Evolutionary conservation across 2,329 filamentous ascomycete genomes (phyloP).

Genomic region (Alternaria brassicae): DNA sequence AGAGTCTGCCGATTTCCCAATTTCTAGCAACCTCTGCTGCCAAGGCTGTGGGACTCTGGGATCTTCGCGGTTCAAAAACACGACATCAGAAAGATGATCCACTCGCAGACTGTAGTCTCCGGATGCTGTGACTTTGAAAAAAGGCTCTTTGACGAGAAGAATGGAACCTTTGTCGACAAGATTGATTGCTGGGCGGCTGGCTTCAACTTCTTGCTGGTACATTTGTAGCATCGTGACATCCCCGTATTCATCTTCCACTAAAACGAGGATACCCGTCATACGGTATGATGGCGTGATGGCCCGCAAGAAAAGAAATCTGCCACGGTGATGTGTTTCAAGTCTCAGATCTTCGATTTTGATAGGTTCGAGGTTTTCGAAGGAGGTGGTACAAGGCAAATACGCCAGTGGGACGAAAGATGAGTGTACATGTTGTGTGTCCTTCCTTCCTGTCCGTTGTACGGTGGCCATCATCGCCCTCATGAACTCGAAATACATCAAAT

Average conservation of each 20-base stretch:
- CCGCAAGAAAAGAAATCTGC: slow-evolving; percentile 45
- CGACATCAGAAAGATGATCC: slow-evolving; percentile 61
- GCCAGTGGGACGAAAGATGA: slow-evolving; percentile 27
- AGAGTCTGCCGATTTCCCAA: slow-evolving; percentile 8
- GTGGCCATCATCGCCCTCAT: slow-evolving; percentile 11
- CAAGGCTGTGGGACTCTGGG: slow-evolving; percentile 52
- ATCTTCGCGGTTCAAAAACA: slow-evolving; percentile 49
- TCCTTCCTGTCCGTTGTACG: neutral
- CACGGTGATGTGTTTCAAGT: slow-evolving; percentile 53
- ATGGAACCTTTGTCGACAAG: slow-evolving; percentile 43
- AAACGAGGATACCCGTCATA: slow-evolving; percentile 14
- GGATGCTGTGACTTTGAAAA: slow-evolving; percentile 53
- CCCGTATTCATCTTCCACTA: slow-evolving; percentile 18
- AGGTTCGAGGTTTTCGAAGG: slow-evolving; percentile 18
- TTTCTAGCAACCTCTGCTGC: slow-evolving; percentile 23
- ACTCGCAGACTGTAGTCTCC: slow-evolving; percentile 57
- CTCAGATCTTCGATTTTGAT: slow-evolving; percentile 43
- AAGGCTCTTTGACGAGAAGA: slow-evolving; percentile 57
- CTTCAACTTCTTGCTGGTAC: slow-evolving; percentile 47
- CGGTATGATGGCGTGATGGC: slow-evolving; percentile 33
- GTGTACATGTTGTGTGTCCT: slow-evolving; percentile 5
- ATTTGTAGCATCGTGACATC: slow-evolving; percentile 13
- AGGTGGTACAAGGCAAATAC: slow-evolving; percentile 25
- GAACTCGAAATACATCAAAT: slow-evolving; percentile 17
- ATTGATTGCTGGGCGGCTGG: slow-evolving; percentile 33